Evolutionary conservation across 352 stramenopile species (phyloP), one percentile per base, ranked within the genome.

Genomic region (Phytophthora crassamura): DNA sequence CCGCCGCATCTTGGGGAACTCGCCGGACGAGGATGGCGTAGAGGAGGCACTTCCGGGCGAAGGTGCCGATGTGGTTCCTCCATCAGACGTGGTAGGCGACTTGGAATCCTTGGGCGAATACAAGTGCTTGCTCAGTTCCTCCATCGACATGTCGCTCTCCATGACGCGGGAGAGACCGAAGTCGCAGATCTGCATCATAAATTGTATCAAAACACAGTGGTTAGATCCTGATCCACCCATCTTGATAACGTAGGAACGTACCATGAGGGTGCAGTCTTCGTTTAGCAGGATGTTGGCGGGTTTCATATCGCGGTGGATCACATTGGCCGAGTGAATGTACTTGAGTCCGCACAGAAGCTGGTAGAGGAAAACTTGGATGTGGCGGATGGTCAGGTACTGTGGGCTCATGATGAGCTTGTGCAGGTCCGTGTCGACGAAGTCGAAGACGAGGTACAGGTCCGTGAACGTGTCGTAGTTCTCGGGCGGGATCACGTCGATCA

Each of bases 351-450:
- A 94, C 10, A 99, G 72, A 38, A 98, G 72, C 68, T 99, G 95
- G 72, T 98, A 98, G 56, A 98, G 72, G 74, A 98, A 98, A n/a
- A 98, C 97, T 78, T 98, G 93, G 30, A 98, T 97, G 70, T 99
- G 96, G 59, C 97, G 92, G 53, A 98, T 97, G 0, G 89, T 98
- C 49, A 98, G 74, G 71, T 97, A 98, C 66, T 95, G 86, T 20
- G 89, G 90, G 30, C 82, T 95, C 77, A 97, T 97, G 59, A 98
- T 98, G 52, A 98, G 86, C 40, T 95, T 96, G 72, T 98, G 89
- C 64, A 98, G 71, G 63, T 98, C 94, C 25, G 92, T 98, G 71
- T 98, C 93, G 50, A 98, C 85, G 16, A 96, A 96, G 49, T 98
- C 90, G 51, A 95, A 94, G 48, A 98, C 89, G 28, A 98, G 80